These are phyloP conservation scores for Alternaria gaisen DNA, from an alignment of 2,329 filamentous ascomycete species.

Conservation along the genomic window DNA sequence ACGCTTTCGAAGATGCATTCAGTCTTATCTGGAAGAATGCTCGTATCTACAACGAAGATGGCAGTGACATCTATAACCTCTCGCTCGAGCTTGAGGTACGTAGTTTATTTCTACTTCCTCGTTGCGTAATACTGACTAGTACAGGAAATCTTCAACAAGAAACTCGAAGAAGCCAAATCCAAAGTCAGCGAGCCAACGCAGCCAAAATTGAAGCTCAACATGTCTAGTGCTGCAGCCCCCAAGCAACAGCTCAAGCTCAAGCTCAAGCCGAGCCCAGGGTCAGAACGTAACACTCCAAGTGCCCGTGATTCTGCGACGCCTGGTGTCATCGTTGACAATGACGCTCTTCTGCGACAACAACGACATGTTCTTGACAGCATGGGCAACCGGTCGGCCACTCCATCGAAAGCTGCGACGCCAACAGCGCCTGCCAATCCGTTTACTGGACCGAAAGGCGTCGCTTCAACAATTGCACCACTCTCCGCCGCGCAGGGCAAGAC, in stretches of 20 bases:
- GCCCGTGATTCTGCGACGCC: constrained; percentile 55
- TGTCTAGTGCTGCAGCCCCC: constrained; percentile 54
- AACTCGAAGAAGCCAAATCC: constrained; percentile 75
- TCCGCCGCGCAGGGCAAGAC: constrained; percentile 39
- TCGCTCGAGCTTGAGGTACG: constrained; percentile 81
- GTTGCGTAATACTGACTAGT: constrained; percentile 23
- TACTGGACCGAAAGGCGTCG: constrained; percentile 34
- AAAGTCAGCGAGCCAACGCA: constrained; percentile 76
- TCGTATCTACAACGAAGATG: constrained; percentile 89
- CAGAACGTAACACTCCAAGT: constrained; percentile 51
- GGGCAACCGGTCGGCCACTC: constrained; percentile 40
- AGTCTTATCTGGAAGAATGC: constrained; percentile 89
- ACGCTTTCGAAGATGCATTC: constrained; percentile 79
- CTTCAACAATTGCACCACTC: constrained; percentile 32
- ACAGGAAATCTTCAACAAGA: constrained; percentile 73
- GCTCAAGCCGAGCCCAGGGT: constrained; percentile 53
- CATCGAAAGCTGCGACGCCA: constrained; percentile 39
- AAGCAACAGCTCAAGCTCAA: constrained; percentile 70
- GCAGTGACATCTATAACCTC: constrained; percentile 81
- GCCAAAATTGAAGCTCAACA: constrained; percentile 83
- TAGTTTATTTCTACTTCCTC: neutral
- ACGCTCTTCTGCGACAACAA: constrained; percentile 63
- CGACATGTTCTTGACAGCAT: constrained; percentile 61
- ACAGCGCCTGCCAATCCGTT: constrained; percentile 40
- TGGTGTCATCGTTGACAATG: constrained; percentile 63